Conservation (phyloP, 139 green algal species). For the Tetradesmus lagerheimii region DNA sequence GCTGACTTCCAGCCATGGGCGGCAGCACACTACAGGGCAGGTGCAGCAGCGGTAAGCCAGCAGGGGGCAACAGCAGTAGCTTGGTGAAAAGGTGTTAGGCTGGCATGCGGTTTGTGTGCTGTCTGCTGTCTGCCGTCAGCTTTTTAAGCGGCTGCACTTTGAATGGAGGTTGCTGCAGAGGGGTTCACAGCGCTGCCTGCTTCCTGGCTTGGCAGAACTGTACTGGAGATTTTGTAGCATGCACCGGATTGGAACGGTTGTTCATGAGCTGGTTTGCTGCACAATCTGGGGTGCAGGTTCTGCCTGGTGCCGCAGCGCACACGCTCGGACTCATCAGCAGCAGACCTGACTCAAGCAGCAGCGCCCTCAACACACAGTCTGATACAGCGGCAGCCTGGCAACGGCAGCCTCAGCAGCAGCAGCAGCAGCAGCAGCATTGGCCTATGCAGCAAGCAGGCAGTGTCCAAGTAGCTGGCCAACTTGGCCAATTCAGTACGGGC, state of each 20-base stretch:
- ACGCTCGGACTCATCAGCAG: neutral
- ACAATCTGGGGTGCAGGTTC: neutral
- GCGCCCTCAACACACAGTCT: neutral
- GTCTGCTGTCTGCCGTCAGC: too few relatives aligned
- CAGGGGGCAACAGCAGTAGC: neutral
- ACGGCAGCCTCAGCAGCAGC: neutral
- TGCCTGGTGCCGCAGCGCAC: neutral
- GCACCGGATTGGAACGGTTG: too few relatives aligned
- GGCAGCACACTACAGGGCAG: constrained; percentile 15
- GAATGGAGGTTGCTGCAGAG: too few relatives aligned
- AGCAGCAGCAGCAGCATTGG: neutral
- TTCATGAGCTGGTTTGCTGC: neutral
- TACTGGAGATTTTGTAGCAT: too few relatives aligned
- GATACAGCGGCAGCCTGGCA: neutral
- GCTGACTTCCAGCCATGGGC: constrained; percentile 64
- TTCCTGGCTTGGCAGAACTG: too few relatives aligned
- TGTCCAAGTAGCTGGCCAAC: neutral
- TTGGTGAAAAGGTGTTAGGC: neutral
- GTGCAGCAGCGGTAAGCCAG: neutral
- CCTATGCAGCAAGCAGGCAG: neutral
- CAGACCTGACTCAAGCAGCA: neutral
- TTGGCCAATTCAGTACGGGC: too few relatives aligned
- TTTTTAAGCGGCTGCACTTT: too few relatives aligned
- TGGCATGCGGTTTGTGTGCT: too few relatives aligned
- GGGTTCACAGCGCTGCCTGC: too few relatives aligned